These are phyloP conservation scores for Verticillium nonalfalfae DNA, from an alignment of 2,329 filamentous ascomycete species.

Conservation along the genomic window DNA sequence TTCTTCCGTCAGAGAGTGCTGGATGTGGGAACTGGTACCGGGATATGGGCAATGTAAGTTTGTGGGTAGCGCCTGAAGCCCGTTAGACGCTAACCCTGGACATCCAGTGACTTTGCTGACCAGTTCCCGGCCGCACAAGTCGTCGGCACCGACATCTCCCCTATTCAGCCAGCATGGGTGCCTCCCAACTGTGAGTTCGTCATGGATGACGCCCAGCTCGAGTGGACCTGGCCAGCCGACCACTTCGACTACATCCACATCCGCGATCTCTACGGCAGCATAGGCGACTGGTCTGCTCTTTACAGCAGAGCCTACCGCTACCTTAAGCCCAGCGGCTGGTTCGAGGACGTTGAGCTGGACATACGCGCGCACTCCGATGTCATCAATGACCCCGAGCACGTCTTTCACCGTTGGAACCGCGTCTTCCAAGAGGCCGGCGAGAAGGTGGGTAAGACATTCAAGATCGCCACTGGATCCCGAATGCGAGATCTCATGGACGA, in stretches of 20 bases:
- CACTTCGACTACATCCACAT: constrained; percentile 56
- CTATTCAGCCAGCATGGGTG: constrained; percentile 47
- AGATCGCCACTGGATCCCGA: constrained; percentile 11
- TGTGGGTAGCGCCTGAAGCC: background rate
- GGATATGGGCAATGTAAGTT: constrained; percentile 33
- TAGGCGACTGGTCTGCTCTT: constrained; percentile 37
- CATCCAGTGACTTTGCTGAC: constrained; percentile 38
- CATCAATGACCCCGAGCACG: constrained; percentile 11
- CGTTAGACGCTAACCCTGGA: constrained; percentile 9
- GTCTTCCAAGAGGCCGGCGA: constrained; percentile 17
- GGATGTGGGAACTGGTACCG: constrained; percentile 47
- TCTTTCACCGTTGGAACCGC: constrained; percentile 18
- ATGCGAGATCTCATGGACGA: constrained; percentile 15
- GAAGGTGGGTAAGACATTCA: constrained; percentile 15
- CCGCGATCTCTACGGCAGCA: constrained; percentile 44
- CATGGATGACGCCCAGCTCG: constrained; percentile 53
- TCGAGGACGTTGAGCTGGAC: constrained; percentile 25
- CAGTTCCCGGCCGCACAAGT: constrained; percentile 34
- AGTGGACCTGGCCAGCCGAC: constrained; percentile 37
- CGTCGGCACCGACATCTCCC: constrained; percentile 48
- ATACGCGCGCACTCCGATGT: constrained; percentile 18
- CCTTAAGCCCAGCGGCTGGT: constrained; percentile 37
- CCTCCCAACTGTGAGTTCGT: constrained; percentile 59
- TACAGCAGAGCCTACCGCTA: constrained; percentile 15
- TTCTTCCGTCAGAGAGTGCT: constrained; percentile 7